Conservation (phyloP, 78 protist species). For the Dictyostelium capitatum region DNA sequence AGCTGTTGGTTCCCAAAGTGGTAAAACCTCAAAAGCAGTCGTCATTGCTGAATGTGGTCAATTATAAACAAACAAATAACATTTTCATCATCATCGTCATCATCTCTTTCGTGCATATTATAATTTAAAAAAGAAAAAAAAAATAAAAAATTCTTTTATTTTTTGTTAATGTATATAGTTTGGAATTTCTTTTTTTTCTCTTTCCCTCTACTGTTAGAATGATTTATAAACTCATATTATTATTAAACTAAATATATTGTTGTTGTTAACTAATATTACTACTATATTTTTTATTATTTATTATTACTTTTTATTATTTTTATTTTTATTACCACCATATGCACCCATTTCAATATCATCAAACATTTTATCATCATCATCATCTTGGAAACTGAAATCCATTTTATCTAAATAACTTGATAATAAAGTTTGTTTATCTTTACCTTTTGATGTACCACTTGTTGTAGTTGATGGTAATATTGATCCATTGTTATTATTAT, state of each 20-base stretch:
- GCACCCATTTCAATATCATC: slow-evolving; percentile 71
- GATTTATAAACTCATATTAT: too few relatives aligned
- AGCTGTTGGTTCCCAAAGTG: slow-evolving; percentile 66
- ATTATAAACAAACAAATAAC: not conserved
- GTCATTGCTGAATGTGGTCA: slow-evolving; percentile 72
- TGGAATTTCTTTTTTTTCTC: too few relatives aligned
- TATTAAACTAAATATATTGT: too few relatives aligned
- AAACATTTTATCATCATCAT: slow-evolving; percentile 38
- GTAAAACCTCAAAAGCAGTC: slow-evolving; percentile 67
- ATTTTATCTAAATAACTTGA: slow-evolving; percentile 48
- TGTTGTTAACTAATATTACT: too few relatives aligned
- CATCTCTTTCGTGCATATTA: too few relatives aligned
- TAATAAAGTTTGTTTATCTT: slow-evolving; percentile 30
- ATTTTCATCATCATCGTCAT: too few relatives aligned
- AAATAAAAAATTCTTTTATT: too few relatives aligned
- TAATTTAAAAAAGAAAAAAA: too few relatives aligned
- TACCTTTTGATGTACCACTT: not conserved
- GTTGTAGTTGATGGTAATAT: not conserved
- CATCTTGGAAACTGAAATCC: slow-evolving; percentile 22
- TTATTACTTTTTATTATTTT: slow-evolving; percentile 20
- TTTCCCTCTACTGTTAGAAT: too few relatives aligned
- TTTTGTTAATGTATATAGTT: too few relatives aligned
- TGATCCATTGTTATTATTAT: not conserved
- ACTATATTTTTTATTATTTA: too few relatives aligned
- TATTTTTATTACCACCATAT: not conserved